These are phyloP conservation scores for Colletotrichum salicis DNA, from an alignment of 2,329 filamentous ascomycete species.

Conservation along the genomic window DNA sequence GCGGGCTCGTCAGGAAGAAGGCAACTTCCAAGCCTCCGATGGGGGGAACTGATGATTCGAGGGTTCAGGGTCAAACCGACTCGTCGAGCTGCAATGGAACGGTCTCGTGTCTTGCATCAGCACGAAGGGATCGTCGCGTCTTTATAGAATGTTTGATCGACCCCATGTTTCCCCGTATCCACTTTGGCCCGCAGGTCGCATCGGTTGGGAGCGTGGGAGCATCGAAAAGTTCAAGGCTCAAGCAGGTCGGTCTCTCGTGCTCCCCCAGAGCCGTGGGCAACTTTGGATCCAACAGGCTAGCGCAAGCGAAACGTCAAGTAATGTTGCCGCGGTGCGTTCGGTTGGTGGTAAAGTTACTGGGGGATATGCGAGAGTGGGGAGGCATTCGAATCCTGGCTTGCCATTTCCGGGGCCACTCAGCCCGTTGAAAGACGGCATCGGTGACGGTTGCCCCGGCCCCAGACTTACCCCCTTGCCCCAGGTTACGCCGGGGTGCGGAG, in stretches of 20 bases:
- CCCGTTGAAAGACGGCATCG: slow-evolving; percentile 19
- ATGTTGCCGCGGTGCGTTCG: slow-evolving; percentile 7
- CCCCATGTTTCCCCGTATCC: slow-evolving; percentile 28
- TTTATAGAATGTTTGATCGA: slow-evolving; percentile 28
- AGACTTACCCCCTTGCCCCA: slow-evolving; percentile 24
- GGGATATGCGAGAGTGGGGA: slow-evolving; percentile 16
- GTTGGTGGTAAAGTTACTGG: slow-evolving; percentile 14
- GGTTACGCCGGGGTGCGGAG: slow-evolving; percentile 17
- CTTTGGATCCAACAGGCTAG: slow-evolving; percentile 17
- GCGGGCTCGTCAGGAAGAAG: neutral
- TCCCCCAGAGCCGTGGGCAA: neutral
- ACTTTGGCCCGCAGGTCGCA: slow-evolving; percentile 21
- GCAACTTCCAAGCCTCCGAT: neutral
- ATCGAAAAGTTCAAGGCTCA: neutral
- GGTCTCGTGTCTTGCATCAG: neutral
- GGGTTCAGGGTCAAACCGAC: slow-evolving; percentile 17
- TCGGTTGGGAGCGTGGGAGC: slow-evolving; percentile 7
- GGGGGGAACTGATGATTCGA: neutral
- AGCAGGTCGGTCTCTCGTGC: neutral
- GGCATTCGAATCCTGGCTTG: slow-evolving; percentile 10
- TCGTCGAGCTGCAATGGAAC: slow-evolving; percentile 25
- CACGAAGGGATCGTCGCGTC: slow-evolving; percentile 30
- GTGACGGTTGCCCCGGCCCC: slow-evolving; percentile 32
- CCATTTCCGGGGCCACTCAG: neutral
- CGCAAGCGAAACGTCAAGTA: neutral